Conservation (phyloP, 768 basidiomycete species). For the Lactarius tabidus region DNA sequence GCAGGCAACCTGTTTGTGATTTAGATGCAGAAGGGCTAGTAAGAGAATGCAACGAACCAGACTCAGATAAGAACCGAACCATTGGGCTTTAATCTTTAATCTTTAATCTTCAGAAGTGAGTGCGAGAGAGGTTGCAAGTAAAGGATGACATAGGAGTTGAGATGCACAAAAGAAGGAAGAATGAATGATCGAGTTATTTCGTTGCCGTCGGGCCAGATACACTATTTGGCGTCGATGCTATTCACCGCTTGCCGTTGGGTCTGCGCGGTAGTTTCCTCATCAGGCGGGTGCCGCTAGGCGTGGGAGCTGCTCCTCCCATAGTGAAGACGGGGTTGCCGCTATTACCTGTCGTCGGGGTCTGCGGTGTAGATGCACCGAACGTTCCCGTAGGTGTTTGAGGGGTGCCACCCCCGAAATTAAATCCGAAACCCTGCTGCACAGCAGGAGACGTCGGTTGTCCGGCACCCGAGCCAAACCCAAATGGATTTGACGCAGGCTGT, state of each 20-base stretch:
- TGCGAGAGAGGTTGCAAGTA: constrained; percentile 3
- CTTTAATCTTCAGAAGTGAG: constrained; percentile 2
- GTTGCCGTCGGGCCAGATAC: neutral
- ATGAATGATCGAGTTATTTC: neutral
- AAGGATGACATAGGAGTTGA: neutral
- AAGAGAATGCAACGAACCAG: constrained; percentile 7
- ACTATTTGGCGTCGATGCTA: neutral
- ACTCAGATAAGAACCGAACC: neutral
- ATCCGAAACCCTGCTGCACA: constrained; percentile 27
- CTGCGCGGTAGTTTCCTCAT: constrained; percentile 35
- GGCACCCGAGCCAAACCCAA: constrained; percentile 30
- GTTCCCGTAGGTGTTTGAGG: constrained; percentile 29
- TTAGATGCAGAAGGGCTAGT: neutral
- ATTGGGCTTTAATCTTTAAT: neutral
- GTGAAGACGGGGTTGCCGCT: constrained; percentile 29
- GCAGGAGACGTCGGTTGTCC: constrained; percentile 35
- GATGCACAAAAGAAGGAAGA: neutral
- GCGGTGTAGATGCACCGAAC: constrained; percentile 28
- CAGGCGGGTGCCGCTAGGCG: constrained; percentile 26
- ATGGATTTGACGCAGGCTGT: constrained; percentile 32
- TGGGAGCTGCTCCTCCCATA: constrained; percentile 28
- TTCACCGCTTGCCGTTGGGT: constrained; percentile 22
- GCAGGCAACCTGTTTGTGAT: neutral
- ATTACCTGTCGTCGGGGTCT: constrained; percentile 13
- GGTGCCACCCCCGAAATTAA: constrained; percentile 28